Evolutionary conservation across 2,329 filamentous ascomycete genomes (phyloP).

Genomic region (Volutella citrinella): DNA sequence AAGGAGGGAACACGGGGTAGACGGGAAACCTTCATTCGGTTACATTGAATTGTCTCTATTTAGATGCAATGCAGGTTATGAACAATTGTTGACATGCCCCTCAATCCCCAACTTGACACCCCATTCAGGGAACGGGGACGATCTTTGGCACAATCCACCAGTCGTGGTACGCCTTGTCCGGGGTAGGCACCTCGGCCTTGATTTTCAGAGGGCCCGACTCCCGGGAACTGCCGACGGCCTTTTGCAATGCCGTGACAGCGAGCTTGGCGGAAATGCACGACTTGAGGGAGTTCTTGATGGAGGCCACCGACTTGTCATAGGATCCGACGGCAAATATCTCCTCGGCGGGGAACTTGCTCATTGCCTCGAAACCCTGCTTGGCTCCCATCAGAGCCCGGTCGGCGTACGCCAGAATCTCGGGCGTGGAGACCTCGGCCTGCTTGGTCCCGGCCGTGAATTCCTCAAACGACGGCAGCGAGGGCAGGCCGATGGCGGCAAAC

Average conservation of each 20-base stretch:
- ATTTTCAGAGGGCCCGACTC: conserved; percentile 34
- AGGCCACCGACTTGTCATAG: conserved; percentile 60
- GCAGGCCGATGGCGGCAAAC: conserved; percentile 66
- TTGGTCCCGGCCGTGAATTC: conserved; percentile 50
- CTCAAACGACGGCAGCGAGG: conserved; percentile 62
- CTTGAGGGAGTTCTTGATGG: conserved; percentile 59
- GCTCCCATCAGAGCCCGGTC: conserved; percentile 45
- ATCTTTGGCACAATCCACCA: conserved; percentile 64
- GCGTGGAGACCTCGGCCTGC: conserved; percentile 37
- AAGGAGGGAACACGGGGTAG: too few species aligned
- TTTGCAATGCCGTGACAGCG: conserved; percentile 58
- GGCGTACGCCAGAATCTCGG: conserved; percentile 43
- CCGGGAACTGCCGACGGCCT: conserved; percentile 43
- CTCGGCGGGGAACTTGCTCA: conserved; percentile 48
- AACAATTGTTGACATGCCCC: too few species aligned
- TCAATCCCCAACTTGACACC: too few species aligned
- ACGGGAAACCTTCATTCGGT: too few species aligned
- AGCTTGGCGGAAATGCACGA: conserved; percentile 70
- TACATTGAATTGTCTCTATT: too few species aligned
- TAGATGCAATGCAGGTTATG: too few species aligned
- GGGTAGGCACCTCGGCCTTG: conserved; percentile 49
- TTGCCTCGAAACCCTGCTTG: conserved; percentile 54
- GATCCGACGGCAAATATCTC: conserved; percentile 55
- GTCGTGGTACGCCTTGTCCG: conserved; percentile 56
- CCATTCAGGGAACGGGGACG: too few species aligned